Evolutionary conservation across 352 stramenopile species (phyloP).

Genomic region (Pseudoperonospora humuli): DNA sequence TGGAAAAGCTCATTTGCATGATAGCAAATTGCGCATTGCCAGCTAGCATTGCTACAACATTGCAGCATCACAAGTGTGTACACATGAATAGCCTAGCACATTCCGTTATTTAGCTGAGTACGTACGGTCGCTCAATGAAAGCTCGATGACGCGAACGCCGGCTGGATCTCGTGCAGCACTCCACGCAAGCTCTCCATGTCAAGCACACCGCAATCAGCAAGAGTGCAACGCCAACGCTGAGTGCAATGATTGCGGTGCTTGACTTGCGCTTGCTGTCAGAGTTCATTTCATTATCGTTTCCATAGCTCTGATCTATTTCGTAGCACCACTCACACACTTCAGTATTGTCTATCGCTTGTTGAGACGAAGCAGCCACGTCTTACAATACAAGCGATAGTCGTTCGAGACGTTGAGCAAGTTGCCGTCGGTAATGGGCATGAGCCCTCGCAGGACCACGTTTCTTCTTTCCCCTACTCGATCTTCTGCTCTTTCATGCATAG

Average conservation of each 20-base stretch:
- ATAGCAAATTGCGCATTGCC: conserved; percentile 47
- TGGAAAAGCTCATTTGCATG: conserved; percentile 48
- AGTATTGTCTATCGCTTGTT: too few relatives aligned
- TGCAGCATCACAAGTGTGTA: conserved; percentile 5
- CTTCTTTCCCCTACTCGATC: background rate
- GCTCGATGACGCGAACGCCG: conserved; percentile 33
- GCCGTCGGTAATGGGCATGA: conserved; percentile 21
- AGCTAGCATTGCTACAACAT: conserved; percentile 29
- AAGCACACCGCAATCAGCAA: conserved; percentile 34
- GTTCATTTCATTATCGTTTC: conserved; percentile 9
- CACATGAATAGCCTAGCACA: background rate
- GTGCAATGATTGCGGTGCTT: conserved; percentile 25
- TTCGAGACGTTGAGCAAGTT: conserved; percentile 8
- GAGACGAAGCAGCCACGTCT: too few relatives aligned
- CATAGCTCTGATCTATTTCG: too few relatives aligned
- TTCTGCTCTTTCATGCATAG: background rate
- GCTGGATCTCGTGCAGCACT: conserved; percentile 37
- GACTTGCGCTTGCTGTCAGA: conserved; percentile 10
- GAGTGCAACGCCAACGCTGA: conserved; percentile 26
- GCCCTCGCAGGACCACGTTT: conserved; percentile 1
- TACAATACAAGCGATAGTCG: conserved; percentile 17
- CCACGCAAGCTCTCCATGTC: conserved; percentile 41
- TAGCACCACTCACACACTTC: background rate
- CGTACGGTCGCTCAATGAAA: conserved; percentile 40
- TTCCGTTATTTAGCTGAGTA: too few relatives aligned